These are phyloP conservation scores for Agaricus sinodeliciosus DNA, from an alignment of 768 basidiomycete genomes.

Conservation along the genomic window DNA sequence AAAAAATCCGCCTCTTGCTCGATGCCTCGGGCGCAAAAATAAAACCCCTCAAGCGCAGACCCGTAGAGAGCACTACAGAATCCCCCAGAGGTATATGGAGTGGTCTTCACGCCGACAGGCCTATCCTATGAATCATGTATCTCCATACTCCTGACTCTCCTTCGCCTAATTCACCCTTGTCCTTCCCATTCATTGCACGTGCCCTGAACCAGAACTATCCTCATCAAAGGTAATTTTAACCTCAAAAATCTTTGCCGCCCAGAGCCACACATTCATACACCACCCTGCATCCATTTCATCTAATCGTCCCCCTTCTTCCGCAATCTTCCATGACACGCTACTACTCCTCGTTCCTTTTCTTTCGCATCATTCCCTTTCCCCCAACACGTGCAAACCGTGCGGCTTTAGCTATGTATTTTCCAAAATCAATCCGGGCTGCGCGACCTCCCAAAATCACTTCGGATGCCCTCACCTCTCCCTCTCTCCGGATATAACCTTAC, in stretches of 20 bases:
- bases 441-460: background rate
- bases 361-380: conserved; percentile 27
- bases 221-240: conserved; percentile 13
- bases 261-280: conserved; percentile 11
- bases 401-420: conserved; percentile 28
- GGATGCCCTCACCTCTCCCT: conserved; percentile 6
- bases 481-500: conserved; percentile 12
- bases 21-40: conserved; percentile 88
- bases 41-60: conserved; percentile 66
- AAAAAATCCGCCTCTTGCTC: conserved; percentile 77
- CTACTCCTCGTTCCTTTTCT: conserved; percentile 21
- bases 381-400: conserved; percentile 40
- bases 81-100: conserved; percentile 87
- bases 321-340: conserved; percentile 23
- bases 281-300: conserved; percentile 16
- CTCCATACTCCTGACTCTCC: background rate
- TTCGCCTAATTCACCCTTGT: background rate
- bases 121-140: conserved; percentile 31
- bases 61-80: conserved; percentile 75
- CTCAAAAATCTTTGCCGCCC: background rate
- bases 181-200: conserved; percentile 1
- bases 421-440: conserved; percentile 7
- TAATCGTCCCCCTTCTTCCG: conserved; percentile 18
- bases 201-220: conserved; percentile 20
- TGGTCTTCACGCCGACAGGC: conserved; percentile 75